Evolutionary conservation across 2,329 filamentous ascomycete genomes (phyloP).

Genomic region (Botrytis elliptica): DNA sequence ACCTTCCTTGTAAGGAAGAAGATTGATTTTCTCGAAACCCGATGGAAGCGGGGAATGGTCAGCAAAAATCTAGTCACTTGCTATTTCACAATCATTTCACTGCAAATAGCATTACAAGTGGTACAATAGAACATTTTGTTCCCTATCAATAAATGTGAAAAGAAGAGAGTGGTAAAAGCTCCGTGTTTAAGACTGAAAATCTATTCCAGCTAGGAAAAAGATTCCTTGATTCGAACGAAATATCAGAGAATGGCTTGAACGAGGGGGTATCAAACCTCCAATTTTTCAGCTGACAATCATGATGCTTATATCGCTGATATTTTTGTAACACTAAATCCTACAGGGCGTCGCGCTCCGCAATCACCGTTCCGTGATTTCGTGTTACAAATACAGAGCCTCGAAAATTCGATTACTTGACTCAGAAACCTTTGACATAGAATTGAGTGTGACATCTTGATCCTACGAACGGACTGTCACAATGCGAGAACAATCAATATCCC

Average conservation of each 20-base stretch:
- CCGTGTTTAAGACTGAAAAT: background rate
- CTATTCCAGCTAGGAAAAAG: background rate
- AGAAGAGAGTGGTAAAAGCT: background rate
- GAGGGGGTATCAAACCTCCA: background rate
- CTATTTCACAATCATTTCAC: background rate
- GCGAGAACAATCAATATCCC: background rate
- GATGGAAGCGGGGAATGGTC: background rate
- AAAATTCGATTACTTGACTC: background rate
- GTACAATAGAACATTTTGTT: background rate
- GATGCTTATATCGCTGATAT: background rate
- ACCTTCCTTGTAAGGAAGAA: too few relatives aligned
- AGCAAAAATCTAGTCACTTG: background rate
- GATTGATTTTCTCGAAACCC: background rate
- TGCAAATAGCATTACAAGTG: background rate
- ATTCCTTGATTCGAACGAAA: background rate
- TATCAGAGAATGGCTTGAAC: background rate
- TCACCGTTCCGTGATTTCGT: background rate
- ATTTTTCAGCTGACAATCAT: background rate
- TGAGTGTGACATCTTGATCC: background rate
- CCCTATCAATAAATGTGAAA: background rate
- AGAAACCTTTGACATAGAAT: background rate
- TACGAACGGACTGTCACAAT: background rate
- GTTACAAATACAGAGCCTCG: conserved; percentile 5
- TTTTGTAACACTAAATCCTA: background rate
- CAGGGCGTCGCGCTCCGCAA: background rate